Evolutionary conservation across 2,329 filamentous ascomycete genomes (phyloP).

Genomic region (Blumeria graminis): DNA sequence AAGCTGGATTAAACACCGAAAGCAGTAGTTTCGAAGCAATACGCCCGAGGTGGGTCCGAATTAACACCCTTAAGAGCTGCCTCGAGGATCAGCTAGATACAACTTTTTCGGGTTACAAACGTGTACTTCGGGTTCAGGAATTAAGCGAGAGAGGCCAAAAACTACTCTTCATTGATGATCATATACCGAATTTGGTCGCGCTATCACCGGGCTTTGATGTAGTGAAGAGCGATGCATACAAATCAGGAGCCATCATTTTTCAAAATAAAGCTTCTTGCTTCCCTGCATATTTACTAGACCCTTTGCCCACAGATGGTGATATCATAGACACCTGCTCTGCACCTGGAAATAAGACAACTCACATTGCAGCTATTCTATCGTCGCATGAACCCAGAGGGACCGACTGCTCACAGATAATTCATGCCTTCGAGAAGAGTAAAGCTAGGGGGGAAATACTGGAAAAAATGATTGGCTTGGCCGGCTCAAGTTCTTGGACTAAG

Average conservation of each 20-base stretch:
- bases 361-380: constrained; percentile 51
- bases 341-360: constrained; percentile 93
- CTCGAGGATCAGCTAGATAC: constrained; percentile 47
- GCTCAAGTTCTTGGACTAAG: constrained; percentile 38
- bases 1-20: constrained; percentile 23
- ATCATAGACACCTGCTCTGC: constrained; percentile 86
- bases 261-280: constrained; percentile 97
- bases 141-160: constrained; percentile 26
- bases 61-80: constrained; percentile 56
- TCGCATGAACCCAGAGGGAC: constrained; percentile 15
- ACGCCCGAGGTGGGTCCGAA: constrained; percentile 76
- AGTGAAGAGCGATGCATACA: constrained; percentile 49
- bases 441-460: constrained; percentile 49
- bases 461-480: constrained; percentile 64
- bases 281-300: constrained; percentile 66
- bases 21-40: constrained; percentile 14
- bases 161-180: constrained; percentile 45
- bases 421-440: constrained; percentile 58
- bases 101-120: constrained; percentile 43
- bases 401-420: constrained; percentile 26
- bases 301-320: constrained; percentile 40
- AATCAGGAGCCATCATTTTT: constrained; percentile 54
- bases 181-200: constrained; percentile 67
- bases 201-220: constrained; percentile 49
- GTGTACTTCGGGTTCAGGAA: constrained; percentile 29